These are phyloP conservation scores for Furcasterigmium furcatum DNA, from an alignment of 2,329 filamentous ascomycete genomes.

Conservation along the genomic window DNA sequence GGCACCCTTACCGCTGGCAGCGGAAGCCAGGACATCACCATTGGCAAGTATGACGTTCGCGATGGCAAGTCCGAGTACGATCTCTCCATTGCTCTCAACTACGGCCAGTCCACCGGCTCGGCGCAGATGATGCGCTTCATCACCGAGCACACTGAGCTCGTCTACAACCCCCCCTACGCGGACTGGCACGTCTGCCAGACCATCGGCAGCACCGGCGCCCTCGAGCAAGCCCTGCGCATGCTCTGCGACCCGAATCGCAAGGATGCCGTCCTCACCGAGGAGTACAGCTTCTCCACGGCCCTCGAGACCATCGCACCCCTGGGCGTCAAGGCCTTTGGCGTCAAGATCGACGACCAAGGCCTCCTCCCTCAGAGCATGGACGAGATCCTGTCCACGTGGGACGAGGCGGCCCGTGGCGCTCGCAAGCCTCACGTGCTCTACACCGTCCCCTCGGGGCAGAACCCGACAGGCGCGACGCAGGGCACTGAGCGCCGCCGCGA, in stretches of 20 bases:
- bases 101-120: conserved; percentile 81
- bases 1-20: conserved; percentile 46
- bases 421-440: conserved; percentile 55
- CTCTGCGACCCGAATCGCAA: conserved; percentile 66
- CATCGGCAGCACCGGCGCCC: conserved; percentile 79
- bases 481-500: conserved; percentile 62
- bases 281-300: conserved; percentile 83
- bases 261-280: conserved; percentile 81
- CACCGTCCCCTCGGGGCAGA: conserved; percentile 74
- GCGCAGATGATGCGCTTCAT: conserved; percentile 87
- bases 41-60: conserved; percentile 81
- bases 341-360: conserved; percentile 50
- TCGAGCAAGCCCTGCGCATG: conserved; percentile 82
- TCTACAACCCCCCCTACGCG: conserved; percentile 80
- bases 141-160: conserved; percentile 92
- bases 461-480: conserved; percentile 86
- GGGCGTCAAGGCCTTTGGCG: conserved; percentile 48
- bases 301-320: conserved; percentile 55
- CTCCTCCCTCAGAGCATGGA: conserved; percentile 50
- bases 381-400: conserved; percentile 46
- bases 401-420: conserved; percentile 36
- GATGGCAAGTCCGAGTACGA: conserved; percentile 59
- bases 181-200: conserved; percentile 88
- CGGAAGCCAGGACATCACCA: conserved; percentile 56
- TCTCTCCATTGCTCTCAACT: conserved; percentile 87